These are phyloP conservation scores for Blepharisma stoltei DNA, from an alignment of 73 alveolate genomes.

Conservation along the genomic window DNA sequence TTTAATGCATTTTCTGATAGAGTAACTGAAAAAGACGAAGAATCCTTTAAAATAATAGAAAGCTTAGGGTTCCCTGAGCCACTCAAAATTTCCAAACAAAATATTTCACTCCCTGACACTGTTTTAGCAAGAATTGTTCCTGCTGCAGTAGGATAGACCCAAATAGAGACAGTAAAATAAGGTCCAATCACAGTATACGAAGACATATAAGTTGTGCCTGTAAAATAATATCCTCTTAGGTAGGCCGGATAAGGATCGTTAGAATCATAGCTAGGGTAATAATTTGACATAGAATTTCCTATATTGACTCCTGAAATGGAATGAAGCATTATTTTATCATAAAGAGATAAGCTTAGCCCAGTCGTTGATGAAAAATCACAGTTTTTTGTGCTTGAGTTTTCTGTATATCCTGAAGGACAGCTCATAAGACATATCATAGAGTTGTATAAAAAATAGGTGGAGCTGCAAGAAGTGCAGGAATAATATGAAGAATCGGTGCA, in stretches of 20 bases:
- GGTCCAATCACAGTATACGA: background rate
- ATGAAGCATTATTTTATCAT: background rate
- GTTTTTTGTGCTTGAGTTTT: background rate
- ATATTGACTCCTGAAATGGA: background rate
- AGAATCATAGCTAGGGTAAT: slow-evolving; percentile 8
- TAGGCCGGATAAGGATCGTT: slow-evolving; percentile 7
- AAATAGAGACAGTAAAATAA: background rate
- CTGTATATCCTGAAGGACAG: slow-evolving; percentile 17
- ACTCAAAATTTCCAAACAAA: too few relatives aligned
- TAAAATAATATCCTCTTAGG: slow-evolving; percentile 1
- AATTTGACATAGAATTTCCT: background rate
- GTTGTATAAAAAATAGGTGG: slow-evolving; percentile 5
- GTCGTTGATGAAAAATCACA: slow-evolving; percentile 15
- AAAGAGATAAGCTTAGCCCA: background rate
- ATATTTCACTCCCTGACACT: too few relatives aligned
- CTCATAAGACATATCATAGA: background rate
- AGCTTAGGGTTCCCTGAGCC: too few relatives aligned
- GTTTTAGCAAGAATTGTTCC: background rate
- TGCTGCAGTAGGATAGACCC: background rate
- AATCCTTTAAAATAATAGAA: too few relatives aligned
- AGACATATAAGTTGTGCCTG: background rate
- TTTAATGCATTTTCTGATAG: too few relatives aligned
- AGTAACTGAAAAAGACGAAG: too few relatives aligned
- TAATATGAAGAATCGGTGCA: background rate
- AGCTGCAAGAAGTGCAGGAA: background rate